Percentiles rank a stretch among this genome's conserved stretches.
phyloP scores from a whole-genome alignment of 352 stramenopile genomes.

The Hyaloperonospora arabidopsidis region DNA sequence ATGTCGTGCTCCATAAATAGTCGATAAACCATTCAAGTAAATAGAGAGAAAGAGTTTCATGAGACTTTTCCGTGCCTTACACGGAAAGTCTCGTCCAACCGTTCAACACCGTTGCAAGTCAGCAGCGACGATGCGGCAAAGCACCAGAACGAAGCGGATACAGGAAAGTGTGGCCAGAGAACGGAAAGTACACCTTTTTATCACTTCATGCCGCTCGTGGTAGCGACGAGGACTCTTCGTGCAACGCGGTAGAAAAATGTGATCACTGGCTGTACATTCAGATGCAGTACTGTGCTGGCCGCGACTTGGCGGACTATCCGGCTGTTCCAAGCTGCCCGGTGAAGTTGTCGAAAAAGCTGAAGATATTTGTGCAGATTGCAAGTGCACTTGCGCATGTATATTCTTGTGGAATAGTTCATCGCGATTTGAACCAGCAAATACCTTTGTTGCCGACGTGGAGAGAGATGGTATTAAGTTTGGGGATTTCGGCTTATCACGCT shows the following conservation, averaged over 20 bases:
- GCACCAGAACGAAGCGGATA: too few species aligned
- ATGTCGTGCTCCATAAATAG: too few species aligned
- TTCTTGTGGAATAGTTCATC: constrained; percentile 85
- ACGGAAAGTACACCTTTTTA: too few species aligned
- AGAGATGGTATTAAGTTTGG: constrained; percentile 84
- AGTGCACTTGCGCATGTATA: constrained; percentile 86
- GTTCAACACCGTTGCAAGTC: too few species aligned
- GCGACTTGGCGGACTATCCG: constrained; percentile 83
- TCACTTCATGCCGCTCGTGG: constrained; percentile 14
- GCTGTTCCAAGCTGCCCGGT: constrained; percentile 57
- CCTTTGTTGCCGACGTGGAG: constrained; percentile 83
- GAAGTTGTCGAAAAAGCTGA: constrained; percentile 69
- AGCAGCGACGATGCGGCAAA: too few species aligned
- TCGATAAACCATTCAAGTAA: too few species aligned
- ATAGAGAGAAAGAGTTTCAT: too few species aligned
- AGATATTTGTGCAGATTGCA: constrained; percentile 85
- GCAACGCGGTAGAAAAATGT: constrained; percentile 45
- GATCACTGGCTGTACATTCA: constrained; percentile 90
- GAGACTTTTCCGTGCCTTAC: too few species aligned
- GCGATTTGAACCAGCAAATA: constrained; percentile 87
- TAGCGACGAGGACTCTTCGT: constrained; percentile 40
- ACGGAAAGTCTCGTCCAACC: too few species aligned
- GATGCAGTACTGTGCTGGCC: constrained; percentile 86
- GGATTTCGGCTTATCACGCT: constrained; percentile 84
- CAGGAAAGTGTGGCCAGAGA: too few species aligned